Evolutionary conservation across 768 basidiomycete genomes (phyloP).

Genomic region (Leccinum pellstonianum): DNA sequence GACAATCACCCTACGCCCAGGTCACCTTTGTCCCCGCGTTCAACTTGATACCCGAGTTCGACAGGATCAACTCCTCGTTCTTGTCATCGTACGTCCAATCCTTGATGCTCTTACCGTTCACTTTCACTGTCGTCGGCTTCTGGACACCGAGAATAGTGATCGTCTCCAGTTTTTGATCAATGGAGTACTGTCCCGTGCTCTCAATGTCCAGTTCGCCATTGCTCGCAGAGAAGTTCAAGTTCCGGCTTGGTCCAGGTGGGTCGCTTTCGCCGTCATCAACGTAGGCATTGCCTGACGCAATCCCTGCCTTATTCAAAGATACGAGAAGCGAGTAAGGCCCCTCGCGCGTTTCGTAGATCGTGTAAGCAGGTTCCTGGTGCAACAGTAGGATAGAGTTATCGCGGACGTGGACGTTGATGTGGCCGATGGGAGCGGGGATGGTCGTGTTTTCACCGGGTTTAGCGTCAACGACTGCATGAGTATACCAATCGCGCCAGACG

Average conservation of each 20-base stretch:
- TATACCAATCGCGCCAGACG: conserved; percentile 75
- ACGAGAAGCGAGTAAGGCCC: conserved; percentile 64
- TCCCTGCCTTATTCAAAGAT: conserved; percentile 45
- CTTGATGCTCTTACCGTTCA: conserved; percentile 36
- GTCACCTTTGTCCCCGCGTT: conserved; percentile 36
- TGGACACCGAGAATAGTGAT: conserved; percentile 59
- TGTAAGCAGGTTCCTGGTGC: conserved; percentile 63
- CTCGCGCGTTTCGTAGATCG: conserved; percentile 60
- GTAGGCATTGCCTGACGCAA: conserved; percentile 59
- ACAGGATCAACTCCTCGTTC: conserved; percentile 43
- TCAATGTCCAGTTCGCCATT: conserved; percentile 38
- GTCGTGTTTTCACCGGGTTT: conserved; percentile 43
- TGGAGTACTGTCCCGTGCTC: conserved; percentile 27
- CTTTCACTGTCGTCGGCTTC: conserved; percentile 39
- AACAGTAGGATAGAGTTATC: conserved; percentile 64
- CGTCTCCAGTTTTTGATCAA: conserved; percentile 47
- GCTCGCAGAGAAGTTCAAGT: conserved; percentile 43
- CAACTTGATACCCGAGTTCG: conserved; percentile 40
- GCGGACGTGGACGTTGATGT: conserved; percentile 78
- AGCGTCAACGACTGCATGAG: conserved; percentile 52
- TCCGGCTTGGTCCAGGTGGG: conserved; percentile 53
- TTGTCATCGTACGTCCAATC: conserved; percentile 41
- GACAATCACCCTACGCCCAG: conserved; percentile 31
- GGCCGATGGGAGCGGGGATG: conserved; percentile 64
- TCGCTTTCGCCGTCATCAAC: conserved; percentile 68